A percentile compares a stretch with the other conserved stretches of the same genome.
Evolutionary conservation across 176 grass and related monocot genomes (phyloP).

Genomic region (Echinochloa phyllopogon): DNA sequence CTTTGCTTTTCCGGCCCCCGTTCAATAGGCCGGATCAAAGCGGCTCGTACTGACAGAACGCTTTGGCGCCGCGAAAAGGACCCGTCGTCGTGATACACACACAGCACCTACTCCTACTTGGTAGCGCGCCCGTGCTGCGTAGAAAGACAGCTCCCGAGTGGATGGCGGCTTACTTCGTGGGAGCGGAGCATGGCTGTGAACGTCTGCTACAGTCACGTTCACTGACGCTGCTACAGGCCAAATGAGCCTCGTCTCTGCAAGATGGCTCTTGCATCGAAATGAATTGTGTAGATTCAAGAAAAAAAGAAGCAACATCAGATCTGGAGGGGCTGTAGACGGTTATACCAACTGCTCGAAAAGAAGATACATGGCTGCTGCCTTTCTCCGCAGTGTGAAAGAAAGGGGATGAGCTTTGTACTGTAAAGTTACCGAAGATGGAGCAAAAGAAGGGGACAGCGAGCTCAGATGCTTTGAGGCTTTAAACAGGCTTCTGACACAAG

Average conservation of each 20-base stretch:
- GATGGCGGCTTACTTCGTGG: no score
- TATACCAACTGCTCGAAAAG: background rate
- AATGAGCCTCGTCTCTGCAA: background rate
- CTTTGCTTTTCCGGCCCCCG: slow-evolving; percentile 10
- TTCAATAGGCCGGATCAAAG: slow-evolving; percentile 44
- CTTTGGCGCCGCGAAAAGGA: slow-evolving; percentile 39
- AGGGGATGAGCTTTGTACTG: slow-evolving; percentile 47
- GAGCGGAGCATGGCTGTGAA: no score
- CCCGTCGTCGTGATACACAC: slow-evolving; percentile 41
- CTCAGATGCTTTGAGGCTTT: slow-evolving; percentile 51
- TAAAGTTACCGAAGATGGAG: slow-evolving; percentile 39
- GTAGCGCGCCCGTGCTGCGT: background rate
- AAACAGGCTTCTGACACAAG: slow-evolving; percentile 50
- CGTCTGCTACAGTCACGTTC: background rate
- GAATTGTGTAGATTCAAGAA: background rate
- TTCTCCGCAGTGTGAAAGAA: slow-evolving; percentile 37
- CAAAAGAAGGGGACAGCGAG: slow-evolving; percentile 31
- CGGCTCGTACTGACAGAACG: slow-evolving; percentile 14
- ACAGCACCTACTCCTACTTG: slow-evolving; percentile 16
- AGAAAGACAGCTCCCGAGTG: background rate
- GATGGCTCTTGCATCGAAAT: background rate
- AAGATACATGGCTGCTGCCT: background rate
- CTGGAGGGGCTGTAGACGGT: background rate
- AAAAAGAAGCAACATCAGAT: no score
- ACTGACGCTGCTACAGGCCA: background rate